Conservation (phyloP, 495 filamentous ascomycete species). For the Xeromyces bisporus region DNA sequence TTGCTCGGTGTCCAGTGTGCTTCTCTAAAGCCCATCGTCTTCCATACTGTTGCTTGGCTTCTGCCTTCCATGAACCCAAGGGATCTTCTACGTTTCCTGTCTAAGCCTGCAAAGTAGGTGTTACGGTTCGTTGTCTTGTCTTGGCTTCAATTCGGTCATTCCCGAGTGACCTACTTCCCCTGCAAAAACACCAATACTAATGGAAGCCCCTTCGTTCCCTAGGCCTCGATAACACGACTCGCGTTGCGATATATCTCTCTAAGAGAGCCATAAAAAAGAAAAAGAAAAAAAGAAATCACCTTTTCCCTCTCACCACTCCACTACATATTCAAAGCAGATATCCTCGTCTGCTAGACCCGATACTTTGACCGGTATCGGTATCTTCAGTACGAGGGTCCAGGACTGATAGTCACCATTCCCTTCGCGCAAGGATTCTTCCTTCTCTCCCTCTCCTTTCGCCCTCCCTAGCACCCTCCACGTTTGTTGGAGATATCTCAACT, state of each 20-base stretch:
- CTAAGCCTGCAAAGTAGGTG: slow-evolving; percentile 85
- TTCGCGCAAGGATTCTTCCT: slow-evolving; percentile 64
- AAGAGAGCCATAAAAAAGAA: too few species aligned
- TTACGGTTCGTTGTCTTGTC: slow-evolving; percentile 1
- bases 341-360: slow-evolving; percentile 84
- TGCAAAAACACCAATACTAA: slow-evolving; percentile 1
- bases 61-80: slow-evolving; percentile 71
- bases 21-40: slow-evolving; percentile 15
- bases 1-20: slow-evolving; percentile 21
- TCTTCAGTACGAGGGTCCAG: slow-evolving; percentile 52
- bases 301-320: slow-evolving; percentile 9
- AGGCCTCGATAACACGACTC: slow-evolving; percentile 81
- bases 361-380: slow-evolving; percentile 80
- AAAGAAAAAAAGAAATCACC: too few species aligned
- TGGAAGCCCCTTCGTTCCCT: slow-evolving; percentile 4
- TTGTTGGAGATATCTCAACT: slow-evolving; percentile 23
- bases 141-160: slow-evolving; percentile 1
- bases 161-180: background rate
- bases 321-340: slow-evolving; percentile 53
- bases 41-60: too few species aligned
- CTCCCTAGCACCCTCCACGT: slow-evolving; percentile 58
- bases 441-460: slow-evolving; percentile 57
- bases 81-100: slow-evolving; percentile 87
- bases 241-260: too few species aligned
- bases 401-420: slow-evolving; percentile 67